A percentile compares a stretch with the other conserved stretches of the same genome.
Conservation (phyloP, 1,139 yeast genomes). For the Candida frijolesensis region DNA sequence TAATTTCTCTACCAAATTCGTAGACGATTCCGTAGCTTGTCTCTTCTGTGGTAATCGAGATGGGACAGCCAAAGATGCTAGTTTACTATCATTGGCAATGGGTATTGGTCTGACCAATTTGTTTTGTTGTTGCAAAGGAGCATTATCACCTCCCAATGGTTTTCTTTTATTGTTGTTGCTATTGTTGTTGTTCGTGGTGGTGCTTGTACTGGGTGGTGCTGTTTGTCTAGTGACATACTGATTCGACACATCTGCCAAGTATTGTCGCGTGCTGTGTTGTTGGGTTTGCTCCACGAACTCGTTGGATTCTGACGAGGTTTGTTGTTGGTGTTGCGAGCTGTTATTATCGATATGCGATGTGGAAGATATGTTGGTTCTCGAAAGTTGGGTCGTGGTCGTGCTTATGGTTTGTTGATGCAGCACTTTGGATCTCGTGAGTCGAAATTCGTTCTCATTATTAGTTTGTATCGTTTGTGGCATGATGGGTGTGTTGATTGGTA, state of each 20-base stretch:
- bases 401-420: constrained; percentile 9
- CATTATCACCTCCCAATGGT: constrained; percentile 39
- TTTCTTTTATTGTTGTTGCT: constrained; percentile 23
- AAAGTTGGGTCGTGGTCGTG: constrained; percentile 5
- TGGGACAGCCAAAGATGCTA: constrained; percentile 23
- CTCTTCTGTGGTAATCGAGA: constrained; percentile 57
- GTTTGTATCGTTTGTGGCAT: constrained; percentile 34
- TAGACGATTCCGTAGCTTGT: constrained; percentile 57
- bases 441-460: constrained; percentile 47
- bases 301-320: constrained; percentile 3
- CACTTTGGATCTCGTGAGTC: constrained; percentile 36
- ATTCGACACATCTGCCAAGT: constrained; percentile 45
- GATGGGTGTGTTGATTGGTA: neutral
- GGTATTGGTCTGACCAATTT: constrained; percentile 8
- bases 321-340: neutral
- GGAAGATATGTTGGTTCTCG: neutral
- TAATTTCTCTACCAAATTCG: constrained; percentile 50
- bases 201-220: constrained; percentile 10
- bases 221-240: constrained; percentile 28
- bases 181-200: neutral
- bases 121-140: constrained; percentile 25
- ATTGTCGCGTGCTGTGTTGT: constrained; percentile 25
- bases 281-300: constrained; percentile 6
- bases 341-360: constrained; percentile 5
- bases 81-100: constrained; percentile 9